phyloP scores from a whole-genome alignment of 129 eudicot species.

The Flaveria bidentis region DNA sequence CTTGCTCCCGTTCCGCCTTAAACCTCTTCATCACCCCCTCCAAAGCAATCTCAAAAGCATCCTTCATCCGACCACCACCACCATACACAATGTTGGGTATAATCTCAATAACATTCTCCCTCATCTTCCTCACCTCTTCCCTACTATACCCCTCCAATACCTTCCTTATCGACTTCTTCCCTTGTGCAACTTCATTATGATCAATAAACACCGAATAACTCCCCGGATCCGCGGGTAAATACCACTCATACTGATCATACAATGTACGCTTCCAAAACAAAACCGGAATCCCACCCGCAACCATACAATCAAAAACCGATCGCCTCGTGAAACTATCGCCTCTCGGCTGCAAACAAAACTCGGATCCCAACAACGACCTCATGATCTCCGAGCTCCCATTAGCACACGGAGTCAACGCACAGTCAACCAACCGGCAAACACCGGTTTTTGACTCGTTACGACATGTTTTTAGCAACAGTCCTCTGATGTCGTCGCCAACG shows the following conservation, averaged over 20 bases:
- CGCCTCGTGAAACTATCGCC: constrained; percentile 85
- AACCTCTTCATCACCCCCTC: constrained; percentile 62
- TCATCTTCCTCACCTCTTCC: constrained; percentile 58
- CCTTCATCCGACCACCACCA: constrained; percentile 41
- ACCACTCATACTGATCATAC: constrained; percentile 85
- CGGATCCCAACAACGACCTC: constrained; percentile 55
- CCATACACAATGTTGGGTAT: constrained; percentile 68
- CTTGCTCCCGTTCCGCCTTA: constrained; percentile 40
- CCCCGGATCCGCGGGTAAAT: constrained; percentile 69
- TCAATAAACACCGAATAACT: constrained; percentile 86
- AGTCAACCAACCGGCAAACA: constrained; percentile 62
- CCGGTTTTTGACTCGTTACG: constrained; percentile 42
- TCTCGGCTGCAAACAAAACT: constrained; percentile 88
- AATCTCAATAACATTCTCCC: constrained; percentile 69
- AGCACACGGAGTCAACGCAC: constrained; percentile 60
- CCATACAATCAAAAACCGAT: constrained; percentile 85
- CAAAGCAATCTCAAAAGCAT: constrained; percentile 79
- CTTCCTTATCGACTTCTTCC: constrained; percentile 54
- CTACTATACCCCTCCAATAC: constrained; percentile 48
- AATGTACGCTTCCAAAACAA: constrained; percentile 74
- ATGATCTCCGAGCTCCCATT: constrained; percentile 60
- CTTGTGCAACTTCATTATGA: constrained; percentile 49
- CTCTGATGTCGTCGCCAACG: constrained; percentile 59
- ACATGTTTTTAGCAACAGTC: constrained; percentile 50
- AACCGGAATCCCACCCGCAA: constrained; percentile 92